Evolutionary conservation across 768 basidiomycete genomes (phyloP).

Genomic region (Tubosaeta sp.): DNA sequence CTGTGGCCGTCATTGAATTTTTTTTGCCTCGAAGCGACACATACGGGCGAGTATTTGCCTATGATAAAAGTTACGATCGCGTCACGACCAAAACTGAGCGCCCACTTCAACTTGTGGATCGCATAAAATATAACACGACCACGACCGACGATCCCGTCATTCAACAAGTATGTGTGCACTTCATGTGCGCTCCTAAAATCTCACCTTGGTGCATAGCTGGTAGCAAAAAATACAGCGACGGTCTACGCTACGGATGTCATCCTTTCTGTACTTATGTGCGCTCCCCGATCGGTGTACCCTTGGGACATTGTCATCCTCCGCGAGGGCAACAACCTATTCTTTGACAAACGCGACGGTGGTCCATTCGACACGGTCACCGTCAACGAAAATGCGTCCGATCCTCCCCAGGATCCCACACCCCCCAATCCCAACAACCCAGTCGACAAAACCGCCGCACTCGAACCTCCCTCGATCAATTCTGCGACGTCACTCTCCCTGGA

Average conservation of each 20-base stretch:
- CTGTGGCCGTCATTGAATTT: constrained; percentile 2
- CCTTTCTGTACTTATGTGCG: constrained; percentile 92
- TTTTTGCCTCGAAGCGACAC: constrained; percentile 49
- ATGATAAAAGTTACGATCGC: constrained; percentile 94
- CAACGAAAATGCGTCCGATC: constrained; percentile 97
- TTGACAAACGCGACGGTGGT: constrained; percentile 97
- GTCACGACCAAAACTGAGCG: constrained; percentile 91
- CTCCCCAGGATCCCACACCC: constrained; percentile 78
- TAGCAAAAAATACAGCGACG: constrained; percentile 72
- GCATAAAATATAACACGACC: constrained; percentile 95
- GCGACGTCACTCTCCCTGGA: constrained; percentile 92
- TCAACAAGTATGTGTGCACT: constrained; percentile 58
- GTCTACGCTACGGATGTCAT: constrained; percentile 96
- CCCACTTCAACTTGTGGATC: constrained; percentile 87
- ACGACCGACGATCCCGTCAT: constrained; percentile 98
- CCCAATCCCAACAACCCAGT: constrained; percentile 72
- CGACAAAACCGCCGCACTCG: constrained; percentile 60
- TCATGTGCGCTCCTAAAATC: constrained; percentile 1
- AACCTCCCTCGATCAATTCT: constrained; percentile 84
- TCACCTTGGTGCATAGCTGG: constrained; percentile 50
- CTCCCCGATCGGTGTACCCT: constrained; percentile 91
- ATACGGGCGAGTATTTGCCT: constrained; percentile 87
- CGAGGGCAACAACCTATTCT: constrained; percentile 88
- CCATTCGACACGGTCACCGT: constrained; percentile 97
- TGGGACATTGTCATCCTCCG: constrained; percentile 98